These are phyloP conservation scores for Leishmania mexicana DNA, from an alignment of 208 protist species.

Conservation along the genomic window DNA sequence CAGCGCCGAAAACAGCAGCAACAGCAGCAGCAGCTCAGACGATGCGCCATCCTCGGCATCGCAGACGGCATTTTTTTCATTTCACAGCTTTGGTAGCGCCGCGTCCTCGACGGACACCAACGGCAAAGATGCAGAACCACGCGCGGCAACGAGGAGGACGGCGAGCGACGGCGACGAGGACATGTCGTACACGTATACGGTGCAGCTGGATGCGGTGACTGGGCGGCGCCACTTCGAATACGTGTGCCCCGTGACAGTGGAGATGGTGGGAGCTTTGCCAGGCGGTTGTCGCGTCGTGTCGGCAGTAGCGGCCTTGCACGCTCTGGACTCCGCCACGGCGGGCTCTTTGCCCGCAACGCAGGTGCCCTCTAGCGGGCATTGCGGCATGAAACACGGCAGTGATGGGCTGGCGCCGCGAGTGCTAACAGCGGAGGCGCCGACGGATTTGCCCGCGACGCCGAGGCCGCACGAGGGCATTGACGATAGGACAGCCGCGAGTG, in stretches of 20 bases:
- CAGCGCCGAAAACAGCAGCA: background rate
- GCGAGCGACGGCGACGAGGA: conserved; percentile 21
- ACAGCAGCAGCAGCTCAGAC: background rate
- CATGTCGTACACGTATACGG: conserved; percentile 35
- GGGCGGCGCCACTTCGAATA: conserved; percentile 44
- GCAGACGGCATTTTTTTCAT: background rate
- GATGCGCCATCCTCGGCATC: background rate
- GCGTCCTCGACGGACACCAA: background rate
- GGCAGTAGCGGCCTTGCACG: background rate
- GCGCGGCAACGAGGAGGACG: conserved; percentile 1
- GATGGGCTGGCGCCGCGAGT: background rate
- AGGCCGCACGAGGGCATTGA: background rate
- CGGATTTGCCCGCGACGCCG: background rate
- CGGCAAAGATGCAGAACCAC: background rate
- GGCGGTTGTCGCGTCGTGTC: conserved; percentile 14
- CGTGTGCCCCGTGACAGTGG: conserved; percentile 41
- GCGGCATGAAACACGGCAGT: background rate
- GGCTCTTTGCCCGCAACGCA: background rate
- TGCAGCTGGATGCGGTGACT: conserved; percentile 33
- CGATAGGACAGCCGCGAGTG: background rate
- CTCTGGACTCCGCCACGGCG: background rate
- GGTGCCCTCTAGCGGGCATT: background rate
- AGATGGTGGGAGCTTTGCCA: conserved; percentile 32
- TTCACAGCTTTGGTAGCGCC: background rate
- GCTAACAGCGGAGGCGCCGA: background rate